A percentile compares a stretch with the other conserved stretches of the same genome.
Evolutionary conservation across 2,329 filamentous ascomycete species (phyloP).

Genomic region (Fusarium albosuccineum): DNA sequence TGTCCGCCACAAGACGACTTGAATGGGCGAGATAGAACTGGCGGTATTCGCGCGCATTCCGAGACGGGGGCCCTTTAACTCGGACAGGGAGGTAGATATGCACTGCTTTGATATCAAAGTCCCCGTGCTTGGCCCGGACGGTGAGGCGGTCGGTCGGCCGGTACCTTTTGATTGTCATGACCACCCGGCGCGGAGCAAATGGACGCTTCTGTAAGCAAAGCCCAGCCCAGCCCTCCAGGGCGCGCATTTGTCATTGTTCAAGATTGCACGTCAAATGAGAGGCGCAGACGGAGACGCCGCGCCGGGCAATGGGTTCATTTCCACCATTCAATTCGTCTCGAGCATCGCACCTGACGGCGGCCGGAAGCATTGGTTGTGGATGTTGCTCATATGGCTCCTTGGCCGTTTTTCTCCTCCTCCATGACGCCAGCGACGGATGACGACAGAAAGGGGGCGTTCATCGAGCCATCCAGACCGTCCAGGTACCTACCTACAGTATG

Average conservation of each 20-base stretch:
- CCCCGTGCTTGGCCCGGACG: conserved; percentile 2
- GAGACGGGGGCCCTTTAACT: conserved; percentile 6
- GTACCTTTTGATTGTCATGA: too few species aligned
- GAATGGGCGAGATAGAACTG: conserved; percentile 2
- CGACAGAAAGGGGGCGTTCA: conserved; percentile 22
- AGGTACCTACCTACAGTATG: conserved; percentile 6
- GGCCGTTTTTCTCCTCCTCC: conserved; percentile 21
- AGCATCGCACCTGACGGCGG: conserved; percentile 8
- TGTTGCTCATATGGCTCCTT: conserved; percentile 2
- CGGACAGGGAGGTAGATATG: conserved; percentile 3
- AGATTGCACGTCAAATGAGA: not conserved
- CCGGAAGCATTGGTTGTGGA: conserved; percentile 12
- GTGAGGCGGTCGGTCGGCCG: not conserved
- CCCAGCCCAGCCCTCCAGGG: not conserved
- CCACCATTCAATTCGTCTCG: too few species aligned
- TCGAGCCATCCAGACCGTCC: conserved; percentile 17
- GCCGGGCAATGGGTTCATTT: conserved; percentile 10
- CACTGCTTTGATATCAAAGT: conserved; percentile 2
- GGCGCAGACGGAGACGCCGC: conserved; percentile 12
- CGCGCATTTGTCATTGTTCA: conserved; percentile 32
- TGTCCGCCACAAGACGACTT: conserved; percentile 33
- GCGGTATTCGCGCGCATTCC: conserved; percentile 26
- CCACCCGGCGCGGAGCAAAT: not conserved
- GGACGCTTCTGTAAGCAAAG: conserved; percentile 23
- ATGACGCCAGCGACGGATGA: conserved; percentile 24